Evolutionary conservation across 192 early-diverging fungal genomes (phyloP), one percentile per base, ranked within the genome.

Genomic region (Umbelopsis ramanniana): DNA sequence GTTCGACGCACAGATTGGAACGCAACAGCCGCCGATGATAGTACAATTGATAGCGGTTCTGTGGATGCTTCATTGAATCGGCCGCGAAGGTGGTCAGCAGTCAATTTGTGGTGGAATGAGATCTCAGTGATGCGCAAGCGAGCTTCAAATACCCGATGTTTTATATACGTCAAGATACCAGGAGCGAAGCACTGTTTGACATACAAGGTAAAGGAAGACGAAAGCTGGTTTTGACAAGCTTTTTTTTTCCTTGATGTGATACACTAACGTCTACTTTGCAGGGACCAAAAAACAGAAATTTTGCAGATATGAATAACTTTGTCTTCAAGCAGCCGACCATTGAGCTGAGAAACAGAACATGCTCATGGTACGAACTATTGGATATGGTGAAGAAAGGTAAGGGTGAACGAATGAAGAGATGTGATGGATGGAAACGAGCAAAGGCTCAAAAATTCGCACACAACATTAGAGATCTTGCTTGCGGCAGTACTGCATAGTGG

Each of bases 161-260:
- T 96, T 78, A 85, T 96, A 22, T 93, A 94, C 77, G 89, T 96
- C 76, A 94, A 93, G 67, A 85, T 95, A 35, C 92, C 92, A 10
- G 88, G 85, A 5, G 88, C 87, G n/a, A 86, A 86, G 63, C 84
- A 89, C 66, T 93, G 91, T 68, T 79, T 96, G 33, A 90, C 87
- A 68, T 96, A 95, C 76, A 89, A 89, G 74, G 88, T 89, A 72
- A 69, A 69, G 4, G 7, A 45, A 33, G 19, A 19, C 23, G 4
- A 22, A 21, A 10, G 9, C 4, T 8, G 23, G 23, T 24, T 14
- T 24, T 35, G 57, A 11, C 9, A n/a, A 50, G 7, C 48, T 15
- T 1, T 10, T 0, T 5, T 50, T 19, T 55, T 19, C 21, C 11
- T 43, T n/a, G 35, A 24, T 35, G 57, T 14, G 22, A 60, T 60